Conservation (phyloP, 441 rosid species). For the Gossypium davidsonii region DNA sequence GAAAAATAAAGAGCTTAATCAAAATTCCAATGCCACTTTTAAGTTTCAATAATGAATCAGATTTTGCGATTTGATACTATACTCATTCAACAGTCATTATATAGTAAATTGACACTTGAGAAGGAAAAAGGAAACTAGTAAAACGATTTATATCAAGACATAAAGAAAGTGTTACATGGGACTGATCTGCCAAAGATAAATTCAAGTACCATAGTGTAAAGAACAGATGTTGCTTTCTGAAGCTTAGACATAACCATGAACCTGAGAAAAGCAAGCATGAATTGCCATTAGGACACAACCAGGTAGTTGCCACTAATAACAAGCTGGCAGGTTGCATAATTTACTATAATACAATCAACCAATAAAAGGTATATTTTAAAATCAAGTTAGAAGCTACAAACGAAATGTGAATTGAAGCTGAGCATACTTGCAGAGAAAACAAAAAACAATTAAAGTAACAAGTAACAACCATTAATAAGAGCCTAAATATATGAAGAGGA, state of each 20-base stretch:
- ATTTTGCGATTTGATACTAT: neutral
- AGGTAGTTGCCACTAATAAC: neutral
- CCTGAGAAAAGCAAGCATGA: slow-evolving; percentile 2
- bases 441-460: neutral
- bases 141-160: slow-evolving; percentile 2
- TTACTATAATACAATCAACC: neutral
- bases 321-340: neutral
- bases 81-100: neutral
- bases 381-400: neutral
- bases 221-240: slow-evolving; percentile 3
- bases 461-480: neutral
- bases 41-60: neutral
- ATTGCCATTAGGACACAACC: neutral
- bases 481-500: neutral
- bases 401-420: neutral
- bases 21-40: neutral
- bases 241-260: slow-evolving; percentile 11
- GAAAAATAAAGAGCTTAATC: neutral
- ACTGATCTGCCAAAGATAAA: neutral
- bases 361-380: neutral
- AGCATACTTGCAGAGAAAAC: neutral
- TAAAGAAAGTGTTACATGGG: neutral
- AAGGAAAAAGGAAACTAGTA: neutral
- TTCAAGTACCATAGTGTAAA: slow-evolving; percentile 9
- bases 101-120: neutral